These are phyloP conservation scores for Thraustochytrium aureum DNA, from an alignment of 352 stramenopile genomes.

Conservation along the genomic window DNA sequence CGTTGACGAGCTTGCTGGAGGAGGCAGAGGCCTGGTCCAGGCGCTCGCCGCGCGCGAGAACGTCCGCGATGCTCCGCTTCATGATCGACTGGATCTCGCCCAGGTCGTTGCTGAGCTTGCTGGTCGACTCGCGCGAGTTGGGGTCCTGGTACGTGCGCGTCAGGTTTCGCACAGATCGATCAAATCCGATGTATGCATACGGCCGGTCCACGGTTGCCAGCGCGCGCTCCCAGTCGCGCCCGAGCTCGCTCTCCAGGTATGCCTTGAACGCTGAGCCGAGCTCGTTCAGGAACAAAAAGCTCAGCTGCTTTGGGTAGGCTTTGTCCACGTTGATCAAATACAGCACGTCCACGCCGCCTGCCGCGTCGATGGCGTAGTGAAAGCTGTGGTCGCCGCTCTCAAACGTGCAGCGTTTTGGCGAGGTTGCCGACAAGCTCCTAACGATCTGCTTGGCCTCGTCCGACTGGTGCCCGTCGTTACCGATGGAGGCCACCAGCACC, in stretches of 20 bases:
- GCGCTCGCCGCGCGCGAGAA: constrained; percentile 81
- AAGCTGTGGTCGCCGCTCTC: constrained; percentile 86
- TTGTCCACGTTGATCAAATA: constrained; percentile 96
- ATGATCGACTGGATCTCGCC: constrained; percentile 99
- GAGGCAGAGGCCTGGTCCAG: constrained; percentile 72
- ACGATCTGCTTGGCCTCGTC: constrained; percentile 87
- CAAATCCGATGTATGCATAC: constrained; percentile 94
- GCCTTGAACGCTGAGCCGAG: constrained; percentile 89
- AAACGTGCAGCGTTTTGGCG: constrained; percentile 88
- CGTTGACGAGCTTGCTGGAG: constrained; percentile 75
- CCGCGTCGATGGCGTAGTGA: constrained; percentile 96
- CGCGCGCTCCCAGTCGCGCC: constrained; percentile 65
- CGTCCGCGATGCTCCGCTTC: constrained; percentile 96
- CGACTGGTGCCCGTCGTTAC: constrained; percentile 68
- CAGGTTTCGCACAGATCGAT: constrained; percentile 97
- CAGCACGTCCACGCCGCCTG: constrained; percentile 94
- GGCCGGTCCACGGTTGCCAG: constrained; percentile 93
- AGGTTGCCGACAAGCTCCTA: constrained; percentile 83
- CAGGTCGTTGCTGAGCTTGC: constrained; percentile 95
- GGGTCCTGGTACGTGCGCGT: constrained; percentile 96
- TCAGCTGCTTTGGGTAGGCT: constrained; percentile 94
- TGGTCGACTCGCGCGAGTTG: constrained; percentile 91
- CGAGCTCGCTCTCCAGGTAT: constrained; percentile 87
- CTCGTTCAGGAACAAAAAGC: constrained; percentile 97
- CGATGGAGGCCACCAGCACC: constrained; percentile 90